Evolutionary conservation across 306 rosid genomes (phyloP).

Genomic region (Lupinus albus): DNA sequence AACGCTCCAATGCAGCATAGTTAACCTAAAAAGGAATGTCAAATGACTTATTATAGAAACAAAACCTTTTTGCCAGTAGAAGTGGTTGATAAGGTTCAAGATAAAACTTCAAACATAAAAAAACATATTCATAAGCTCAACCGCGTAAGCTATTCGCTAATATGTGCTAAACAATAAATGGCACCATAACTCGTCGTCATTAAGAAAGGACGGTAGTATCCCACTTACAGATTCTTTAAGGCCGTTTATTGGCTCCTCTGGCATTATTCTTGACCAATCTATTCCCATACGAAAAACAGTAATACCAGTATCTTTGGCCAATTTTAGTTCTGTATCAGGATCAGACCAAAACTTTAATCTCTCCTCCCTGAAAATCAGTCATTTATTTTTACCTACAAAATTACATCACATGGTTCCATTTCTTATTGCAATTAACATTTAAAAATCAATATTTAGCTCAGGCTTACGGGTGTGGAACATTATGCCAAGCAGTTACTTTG

Average conservation of each 20-base stretch:
- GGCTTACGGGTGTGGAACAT: conserved; percentile 84
- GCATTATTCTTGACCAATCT: conserved; percentile 95
- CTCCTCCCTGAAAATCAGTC: conserved; percentile 76
- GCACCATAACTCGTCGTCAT: conserved; percentile 29
- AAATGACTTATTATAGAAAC: conserved; percentile 33
- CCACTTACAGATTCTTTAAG: conserved; percentile 69
- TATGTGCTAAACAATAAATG: conserved; percentile 14
- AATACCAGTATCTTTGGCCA: conserved; percentile 84
- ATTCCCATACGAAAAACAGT: conserved; percentile 92
- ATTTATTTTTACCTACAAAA: conserved; percentile 19
- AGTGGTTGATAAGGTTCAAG: conserved; percentile 30
- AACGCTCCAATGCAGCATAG: conserved; percentile 93
- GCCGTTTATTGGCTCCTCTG: conserved; percentile 68
- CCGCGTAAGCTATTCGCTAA: conserved; percentile 18
- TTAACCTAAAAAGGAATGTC: conserved; percentile 61
- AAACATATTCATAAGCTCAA: conserved; percentile 3
- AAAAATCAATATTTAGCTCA: neutral
- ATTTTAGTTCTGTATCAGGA: conserved; percentile 86
- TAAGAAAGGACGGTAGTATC: conserved; percentile 41
- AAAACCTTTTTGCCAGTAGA: conserved; percentile 25
- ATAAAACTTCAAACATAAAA: conserved; percentile 7
- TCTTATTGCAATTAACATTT: conserved; percentile 20
- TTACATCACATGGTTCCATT: neutral
- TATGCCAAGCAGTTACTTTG: conserved; percentile 96
- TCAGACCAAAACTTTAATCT: conserved; percentile 98